Percentiles rank a stretch among this genome's conserved stretches.
These are phyloP conservation scores for Microcyclosporella mali DNA, from an alignment of 2,329 filamentous ascomycete species.

Conservation along the genomic window DNA sequence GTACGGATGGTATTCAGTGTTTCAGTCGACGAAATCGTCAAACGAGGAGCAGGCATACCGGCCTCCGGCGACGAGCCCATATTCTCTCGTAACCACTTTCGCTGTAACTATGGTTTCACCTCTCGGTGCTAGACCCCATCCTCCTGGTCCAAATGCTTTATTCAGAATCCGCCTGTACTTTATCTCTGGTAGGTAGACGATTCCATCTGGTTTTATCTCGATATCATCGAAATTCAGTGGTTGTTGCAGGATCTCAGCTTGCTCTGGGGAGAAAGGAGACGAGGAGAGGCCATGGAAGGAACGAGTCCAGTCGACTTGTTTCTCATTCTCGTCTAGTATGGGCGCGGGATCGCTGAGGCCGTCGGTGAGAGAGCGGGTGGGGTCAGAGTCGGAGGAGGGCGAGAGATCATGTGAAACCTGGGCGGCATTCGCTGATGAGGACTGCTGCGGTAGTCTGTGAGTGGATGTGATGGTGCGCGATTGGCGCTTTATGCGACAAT, in stretches of 20 bases:
- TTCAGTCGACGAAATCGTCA: too few relatives aligned
- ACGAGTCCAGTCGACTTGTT: conserved; percentile 70
- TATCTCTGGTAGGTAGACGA: conserved; percentile 94
- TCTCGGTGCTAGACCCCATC: conserved; percentile 87
- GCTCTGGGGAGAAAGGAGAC: conserved; percentile 63
- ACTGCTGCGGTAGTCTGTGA: conserved; percentile 18
- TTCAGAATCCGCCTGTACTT: conserved; percentile 93
- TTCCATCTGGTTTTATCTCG: conserved; percentile 95
- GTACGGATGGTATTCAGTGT: not conserved
- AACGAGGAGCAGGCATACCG: conserved; percentile 52
- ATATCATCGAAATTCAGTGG: conserved; percentile 68
- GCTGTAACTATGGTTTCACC: conserved; percentile 80
- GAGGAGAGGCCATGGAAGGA: conserved; percentile 76
- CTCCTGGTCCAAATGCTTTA: conserved; percentile 84
- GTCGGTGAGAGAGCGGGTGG: conserved; percentile 40
- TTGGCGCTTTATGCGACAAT: conserved; percentile 5
- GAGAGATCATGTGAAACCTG: conserved; percentile 17
- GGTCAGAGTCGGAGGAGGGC: conserved; percentile 17
- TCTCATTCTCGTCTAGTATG: conserved; percentile 42
- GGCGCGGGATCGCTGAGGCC: conserved; percentile 49
- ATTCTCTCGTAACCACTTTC: conserved; percentile 79
- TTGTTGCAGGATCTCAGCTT: conserved; percentile 60
- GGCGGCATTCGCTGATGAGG: conserved; percentile 11
- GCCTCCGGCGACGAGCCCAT: conserved; percentile 81
- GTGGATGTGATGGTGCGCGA: conserved; percentile 21